These are phyloP conservation scores for Gigaspora rosea DNA, from an alignment of 192 early-diverging fungal species.

Conservation along the genomic window DNA sequence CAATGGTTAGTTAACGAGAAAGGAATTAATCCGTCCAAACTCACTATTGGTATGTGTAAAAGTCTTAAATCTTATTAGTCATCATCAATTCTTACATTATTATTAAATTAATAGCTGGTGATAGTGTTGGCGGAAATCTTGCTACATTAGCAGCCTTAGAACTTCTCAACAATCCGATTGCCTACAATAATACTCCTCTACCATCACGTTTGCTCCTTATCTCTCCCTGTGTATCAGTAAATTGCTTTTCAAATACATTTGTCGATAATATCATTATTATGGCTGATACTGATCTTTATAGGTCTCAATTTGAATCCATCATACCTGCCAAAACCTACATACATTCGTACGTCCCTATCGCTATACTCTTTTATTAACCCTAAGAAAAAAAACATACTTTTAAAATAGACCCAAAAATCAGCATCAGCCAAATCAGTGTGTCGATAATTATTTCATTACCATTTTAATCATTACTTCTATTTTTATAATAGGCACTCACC, in stretches of 20 bases:
- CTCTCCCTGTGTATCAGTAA: conserved; percentile 3
- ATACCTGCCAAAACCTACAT: no score
- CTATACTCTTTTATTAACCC: no score
- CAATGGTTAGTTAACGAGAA: conserved; percentile 4
- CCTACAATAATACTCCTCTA: background rate
- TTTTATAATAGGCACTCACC: background rate
- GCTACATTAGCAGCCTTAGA: background rate
- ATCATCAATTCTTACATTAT: background rate
- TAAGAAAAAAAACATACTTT: no score
- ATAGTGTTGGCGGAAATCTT: conserved; percentile 29
- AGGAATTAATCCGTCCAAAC: conserved; percentile 24
- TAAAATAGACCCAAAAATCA: no score
- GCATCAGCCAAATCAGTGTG: no score
- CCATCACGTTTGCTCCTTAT: background rate
- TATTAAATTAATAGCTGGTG: conserved; percentile 21
- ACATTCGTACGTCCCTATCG: no score
- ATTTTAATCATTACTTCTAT: background rate
- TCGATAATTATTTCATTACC: background rate
- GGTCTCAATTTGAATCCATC: no score
- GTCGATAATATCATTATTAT: background rate
- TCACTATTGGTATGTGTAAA: conserved; percentile 11
- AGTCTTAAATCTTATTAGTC: background rate
- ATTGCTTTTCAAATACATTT: background rate
- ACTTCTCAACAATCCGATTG: background rate
- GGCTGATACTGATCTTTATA: background rate